Percentiles rank a stretch among this genome's conserved stretches.
Conservation (phyloP, 2,329 filamentous ascomycete genomes). For the Balansia obtecta region DNA sequence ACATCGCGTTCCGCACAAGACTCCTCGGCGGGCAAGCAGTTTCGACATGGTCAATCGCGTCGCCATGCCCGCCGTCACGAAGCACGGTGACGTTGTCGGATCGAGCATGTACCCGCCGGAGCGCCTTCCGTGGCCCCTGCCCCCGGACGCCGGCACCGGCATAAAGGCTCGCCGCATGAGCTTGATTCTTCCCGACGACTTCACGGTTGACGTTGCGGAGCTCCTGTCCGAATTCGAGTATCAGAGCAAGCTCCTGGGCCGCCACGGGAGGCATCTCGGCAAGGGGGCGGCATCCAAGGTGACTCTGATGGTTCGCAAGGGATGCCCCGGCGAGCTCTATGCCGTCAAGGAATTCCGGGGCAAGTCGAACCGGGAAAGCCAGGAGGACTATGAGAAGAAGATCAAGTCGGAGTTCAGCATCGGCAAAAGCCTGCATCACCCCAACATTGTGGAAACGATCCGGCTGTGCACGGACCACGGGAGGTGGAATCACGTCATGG, state of each 20-base stretch:
- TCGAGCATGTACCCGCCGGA: slow-evolving; percentile 23
- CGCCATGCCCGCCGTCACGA: slow-evolving; percentile 11
- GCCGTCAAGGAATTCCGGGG: slow-evolving; percentile 82
- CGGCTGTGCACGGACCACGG: slow-evolving; percentile 62
- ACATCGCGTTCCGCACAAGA: slow-evolving; percentile 12
- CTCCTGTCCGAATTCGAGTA: slow-evolving; percentile 56
- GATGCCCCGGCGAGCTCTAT: slow-evolving; percentile 51
- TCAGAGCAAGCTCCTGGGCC: slow-evolving; percentile 56
- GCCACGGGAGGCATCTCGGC: slow-evolving; percentile 63
- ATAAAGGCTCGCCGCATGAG: slow-evolving; percentile 71
- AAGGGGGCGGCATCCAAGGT: slow-evolving; percentile 77
- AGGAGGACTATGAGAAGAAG: slow-evolving; percentile 71
- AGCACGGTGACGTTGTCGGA: slow-evolving; percentile 11
- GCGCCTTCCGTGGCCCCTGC: slow-evolving; percentile 43
- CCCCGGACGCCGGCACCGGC: slow-evolving; percentile 58
- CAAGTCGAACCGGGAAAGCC: slow-evolving; percentile 55
- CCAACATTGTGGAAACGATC: slow-evolving; percentile 75
- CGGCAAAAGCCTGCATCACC: slow-evolving; percentile 72
- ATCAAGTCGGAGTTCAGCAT: slow-evolving; percentile 87
- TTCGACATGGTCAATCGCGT: slow-evolving; percentile 28
- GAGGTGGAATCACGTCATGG: slow-evolving; percentile 87
- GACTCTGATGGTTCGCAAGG: slow-evolving; percentile 64
- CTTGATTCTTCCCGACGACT: slow-evolving; percentile 60
- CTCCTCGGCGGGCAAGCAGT: slow-evolving; percentile 32
- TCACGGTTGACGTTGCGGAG: slow-evolving; percentile 57